Conservation (phyloP, 257 asterid genomes). For the Salvia hispanica region DNA sequence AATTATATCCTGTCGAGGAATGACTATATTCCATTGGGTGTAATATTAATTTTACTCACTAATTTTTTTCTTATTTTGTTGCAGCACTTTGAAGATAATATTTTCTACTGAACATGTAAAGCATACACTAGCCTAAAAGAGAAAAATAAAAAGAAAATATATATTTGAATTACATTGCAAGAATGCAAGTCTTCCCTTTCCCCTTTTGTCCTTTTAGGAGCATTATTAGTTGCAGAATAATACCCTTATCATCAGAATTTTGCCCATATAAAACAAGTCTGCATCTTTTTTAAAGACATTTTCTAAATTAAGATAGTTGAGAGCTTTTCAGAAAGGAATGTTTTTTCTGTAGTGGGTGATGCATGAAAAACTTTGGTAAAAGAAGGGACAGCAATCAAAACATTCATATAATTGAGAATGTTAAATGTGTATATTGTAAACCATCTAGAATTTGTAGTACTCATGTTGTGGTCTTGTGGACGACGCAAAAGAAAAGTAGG, state of each 20-base stretch:
- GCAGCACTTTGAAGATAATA: no score
- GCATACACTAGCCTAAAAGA: no score
- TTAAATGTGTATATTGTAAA: no score
- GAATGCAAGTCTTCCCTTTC: not conserved
- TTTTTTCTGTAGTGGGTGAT: slow-evolving; percentile 24
- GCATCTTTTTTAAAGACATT: slow-evolving; percentile 1
- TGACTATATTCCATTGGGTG: not conserved
- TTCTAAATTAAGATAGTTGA: not conserved
- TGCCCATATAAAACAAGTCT: not conserved
- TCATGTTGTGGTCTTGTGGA: no score
- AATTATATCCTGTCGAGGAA: not conserved
- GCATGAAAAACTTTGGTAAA: slow-evolving; percentile 4
- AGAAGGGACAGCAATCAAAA: not conserved
- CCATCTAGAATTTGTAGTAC: no score
- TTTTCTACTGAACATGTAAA: no score
- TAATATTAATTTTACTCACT: not conserved
- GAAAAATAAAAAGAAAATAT: no score
- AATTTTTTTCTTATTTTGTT: not conserved
- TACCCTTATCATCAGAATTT: slow-evolving; percentile 22
- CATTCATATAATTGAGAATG: not conserved
- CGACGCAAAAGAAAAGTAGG: not conserved
- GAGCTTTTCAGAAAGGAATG: slow-evolving; percentile 21
- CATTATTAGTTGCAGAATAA: not conserved
- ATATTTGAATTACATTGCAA: no score
- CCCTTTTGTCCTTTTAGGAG: not conserved